Base-by-base conservation (phyloP, 2,329 filamentous ascomycete species). In the Paramyrothecium roridum region DNA sequence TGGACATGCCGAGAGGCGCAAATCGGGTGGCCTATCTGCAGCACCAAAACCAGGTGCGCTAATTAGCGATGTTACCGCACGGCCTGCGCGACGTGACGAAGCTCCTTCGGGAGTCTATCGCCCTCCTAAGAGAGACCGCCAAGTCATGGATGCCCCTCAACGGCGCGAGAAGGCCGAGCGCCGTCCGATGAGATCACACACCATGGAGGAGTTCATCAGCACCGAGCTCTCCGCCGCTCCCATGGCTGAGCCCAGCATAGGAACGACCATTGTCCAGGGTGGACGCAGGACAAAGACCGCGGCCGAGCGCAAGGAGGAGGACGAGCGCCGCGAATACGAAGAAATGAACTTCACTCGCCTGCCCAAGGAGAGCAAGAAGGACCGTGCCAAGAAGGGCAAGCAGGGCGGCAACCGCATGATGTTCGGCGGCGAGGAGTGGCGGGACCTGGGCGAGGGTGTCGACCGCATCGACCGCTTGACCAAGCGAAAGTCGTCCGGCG, bases 401-500 rank as follows among this genome's bases (percentile, higher is more conserved):
- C 76, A 77, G 30, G 76, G 77, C 45, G 76, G 76, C 11, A 69
- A 76, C 65, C 74, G 86, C 80, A 72, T 97, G 90, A 75, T 76
- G 64, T 86, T 85, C 74, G 93, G 93, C 58, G 95, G 95, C 52
- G 95, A 98, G 74, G 95, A 98, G 69, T 98, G 92, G 91, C 84
- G 88, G 60, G 87, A 89, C 23, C 77, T 99, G 48, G 91, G 90
- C 55, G 88, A 93, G 69, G 91, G 92, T 8, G 84, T 93, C 52
- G 91, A 96, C 73, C 82, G 93, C 48, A 96, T 97, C 72, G 88
- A 92, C 63, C 81, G 87, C 59, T 77, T 96, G 66, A 97, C 93
- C 8, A 85, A 85, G 72, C 83, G 84, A 67, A 90, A 86, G 70
- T 79, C 79, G 77, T 79, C 61, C 70, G 75, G 80, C 54, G 76